A percentile compares a stretch with the other conserved stretches of the same genome.
Evolutionary conservation across 1,284 basidiomycete genomes (phyloP).

Genomic region (Sporisorium sorghi): DNA sequence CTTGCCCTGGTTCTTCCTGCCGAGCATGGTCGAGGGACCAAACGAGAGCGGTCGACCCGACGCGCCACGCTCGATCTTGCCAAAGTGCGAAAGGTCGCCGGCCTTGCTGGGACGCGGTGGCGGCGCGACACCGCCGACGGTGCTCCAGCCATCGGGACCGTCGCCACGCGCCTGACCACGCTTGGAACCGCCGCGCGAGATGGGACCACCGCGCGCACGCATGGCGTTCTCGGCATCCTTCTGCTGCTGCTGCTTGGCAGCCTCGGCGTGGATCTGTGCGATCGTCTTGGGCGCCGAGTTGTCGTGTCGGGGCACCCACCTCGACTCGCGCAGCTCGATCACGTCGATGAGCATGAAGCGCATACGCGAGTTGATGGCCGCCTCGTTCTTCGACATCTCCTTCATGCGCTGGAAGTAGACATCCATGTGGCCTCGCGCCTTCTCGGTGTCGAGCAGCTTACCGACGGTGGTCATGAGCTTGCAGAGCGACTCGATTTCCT

Average conservation of each 20-base stretch:
- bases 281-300: conserved; percentile 87
- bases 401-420: conserved; percentile 92
- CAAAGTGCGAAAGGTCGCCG: conserved; percentile 86
- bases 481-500: conserved; percentile 95
- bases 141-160: conserved; percentile 82
- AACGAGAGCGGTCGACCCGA: conserved; percentile 75
- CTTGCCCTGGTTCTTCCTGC: conserved; percentile 74
- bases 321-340: conserved; percentile 84
- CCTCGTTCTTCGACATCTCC: conserved; percentile 78
- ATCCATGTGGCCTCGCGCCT: conserved; percentile 86
- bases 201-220: conserved; percentile 77
- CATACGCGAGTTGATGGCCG: conserved; percentile 84
- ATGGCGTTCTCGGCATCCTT: conserved; percentile 49
- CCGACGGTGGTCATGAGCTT: conserved; percentile 92
- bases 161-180: conserved; percentile 75
- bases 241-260: conserved; percentile 71
- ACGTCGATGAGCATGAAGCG: conserved; percentile 95
- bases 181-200: conserved; percentile 84
- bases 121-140: conserved; percentile 75
- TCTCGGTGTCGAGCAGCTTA: conserved; percentile 78
- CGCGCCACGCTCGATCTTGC: conserved; percentile 73
- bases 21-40: conserved; percentile 78
- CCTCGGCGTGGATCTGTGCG: conserved; percentile 85
- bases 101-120: conserved; percentile 78
- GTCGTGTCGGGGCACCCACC: conserved; percentile 81